Evolutionary conservation across 192 early-diverging fungal genomes (phyloP), one percentile per base, ranked within the genome.

Genomic region (Coemansia sp.): DNA sequence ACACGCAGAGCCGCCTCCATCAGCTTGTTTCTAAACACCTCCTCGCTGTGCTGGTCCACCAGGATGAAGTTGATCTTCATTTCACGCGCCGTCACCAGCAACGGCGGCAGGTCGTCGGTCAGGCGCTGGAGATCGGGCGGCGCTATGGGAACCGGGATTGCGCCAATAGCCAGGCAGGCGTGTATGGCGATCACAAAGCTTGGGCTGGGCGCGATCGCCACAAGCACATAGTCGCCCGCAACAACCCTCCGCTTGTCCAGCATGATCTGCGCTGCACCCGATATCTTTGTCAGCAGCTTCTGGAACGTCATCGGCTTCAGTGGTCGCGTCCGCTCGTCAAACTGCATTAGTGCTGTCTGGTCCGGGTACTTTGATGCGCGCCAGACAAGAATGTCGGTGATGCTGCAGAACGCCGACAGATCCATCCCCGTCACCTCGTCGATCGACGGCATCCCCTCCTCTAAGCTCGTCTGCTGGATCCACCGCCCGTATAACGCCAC

Each of bases 121-220:
- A 89, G 67, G 15, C 89, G 84, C 23, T 63, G 59, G 2, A 67
- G 65, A 61, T 95, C 93, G n/a, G 85, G 84, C 49, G 86, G 82
- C n/a, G 87, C 69, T 6, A 93, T 62, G 3, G 91, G 87, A 25
- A 95, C 89, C 10, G 88, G 81, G 3, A 91, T 70, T 0, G 89
- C 81, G 33, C 93, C 93, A 3, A 92, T 79, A n/a, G 88, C 83
- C 65, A 93, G 78, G 71, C 93, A 95, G 23, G 93, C 91, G 73
- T 91, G 89, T 9, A 95, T 61, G 1, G 87, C 83, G 10, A 83
- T 70, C 4, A 90, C 75, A 71, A 88, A 88, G 59, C 93, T 92
- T 17, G 89, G 61, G n/a, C 90, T 84, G 50, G 84, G 88, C 11
- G 90, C 73, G 40, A 89, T 85, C 3, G 90, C 69, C 23, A 93